Evolutionary conservation across 2,329 filamentous ascomycete species (phyloP), one percentile per base, ranked within the genome.

Genomic region (Penicillium sp.): DNA sequence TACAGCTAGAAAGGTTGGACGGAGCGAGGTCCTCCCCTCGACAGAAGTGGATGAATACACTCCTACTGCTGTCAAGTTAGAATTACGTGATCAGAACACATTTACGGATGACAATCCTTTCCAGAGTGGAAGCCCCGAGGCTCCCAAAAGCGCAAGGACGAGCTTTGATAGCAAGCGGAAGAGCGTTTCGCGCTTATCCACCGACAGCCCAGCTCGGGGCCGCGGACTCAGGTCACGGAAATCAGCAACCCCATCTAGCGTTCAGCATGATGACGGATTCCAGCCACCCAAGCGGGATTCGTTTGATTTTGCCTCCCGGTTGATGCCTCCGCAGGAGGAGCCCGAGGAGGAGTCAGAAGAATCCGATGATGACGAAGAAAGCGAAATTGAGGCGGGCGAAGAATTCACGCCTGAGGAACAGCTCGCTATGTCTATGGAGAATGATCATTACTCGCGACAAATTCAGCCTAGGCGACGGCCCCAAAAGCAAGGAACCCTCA

Each of bases 391-490:
- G 38, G 81, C 87, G 0, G 90, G 90, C 4, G 94, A 97, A 73
- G 94, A 99, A 69, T 99, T 97, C 65, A 96, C 93, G 0, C 90
- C 93, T 0, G 91, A 97, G 62, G 93, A 91, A 70, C 89, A 93
- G 74, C 79, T 95, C 13, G 91, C 92, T 62, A 78, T 96, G 46
- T 85, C 92, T 63, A 78, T 96, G 46, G 84, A 88, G n/a, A 82
- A 83, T 51, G 89, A 93, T 63, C 84, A 88, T 50, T 72, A 71
- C 53, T 56, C 67, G 7, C 57, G 59, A 4, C 48, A 57, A n/a
- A 42, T 51, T 23, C 62, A 69, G 57, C 46, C 54, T 57, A 63
- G 66, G 53, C 68, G 59, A 50, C 66, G 58, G 35, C 58, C 65
- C 4, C 62, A 61, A 25, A 79, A 64, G 65, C 73, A 81, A 56